Base-by-base conservation (phyloP, 2,329 filamentous ascomycete species). In the Dothiorella sarmentorum region DNA sequence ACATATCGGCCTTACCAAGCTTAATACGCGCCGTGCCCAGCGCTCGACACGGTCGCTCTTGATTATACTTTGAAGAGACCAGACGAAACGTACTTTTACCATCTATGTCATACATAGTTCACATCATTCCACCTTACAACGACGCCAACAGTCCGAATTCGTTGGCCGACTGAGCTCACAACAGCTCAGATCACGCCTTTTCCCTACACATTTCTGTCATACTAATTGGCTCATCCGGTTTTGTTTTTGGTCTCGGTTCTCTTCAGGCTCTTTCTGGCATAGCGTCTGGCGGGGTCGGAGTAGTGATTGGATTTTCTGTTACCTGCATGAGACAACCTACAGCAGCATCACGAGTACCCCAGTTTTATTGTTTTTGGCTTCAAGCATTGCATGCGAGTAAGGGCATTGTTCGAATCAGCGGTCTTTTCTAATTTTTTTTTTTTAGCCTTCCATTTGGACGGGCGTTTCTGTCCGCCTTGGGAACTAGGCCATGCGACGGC, bases 271-370 rank as follows among this genome's bases (percentile, higher is more conserved):
- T 15, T 51, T 51, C 45, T 51, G 26, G 49, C 49, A 53, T 53
- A 53, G 49, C 49, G 49, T 53, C 49, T 53, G 49, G 49, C 49
- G 49, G 49, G 37, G 17, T 26, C 20, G 49, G 49, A 53, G 49
- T n/a, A n/a, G n/a, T 53, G 49, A 53, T 40, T 40, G 35, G 35
- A 33, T 51, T 17, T 26, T 37, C 26, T 53, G 22, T 53, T 40
- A 53, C 22, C 35, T 53, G 49, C 49, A 53, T 53, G 35, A 53
- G 49, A 53, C 49, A 53, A 40, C 49, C 49, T 35, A 53, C 35
- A 53, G 35, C 17, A 37, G 49, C 49, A 53, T 53, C 49, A 53
- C 35, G 49, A 53, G 49, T 53, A 53, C 35, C 35, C 24, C 35
- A 40, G n/a, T 40, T 53, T 29, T 20, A 29, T 9, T 13, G 18